Evolutionary conservation across 805 yeast genomes (phyloP), one percentile per base, ranked within the genome.

Genomic region (Ogataea populi-albae): DNA sequence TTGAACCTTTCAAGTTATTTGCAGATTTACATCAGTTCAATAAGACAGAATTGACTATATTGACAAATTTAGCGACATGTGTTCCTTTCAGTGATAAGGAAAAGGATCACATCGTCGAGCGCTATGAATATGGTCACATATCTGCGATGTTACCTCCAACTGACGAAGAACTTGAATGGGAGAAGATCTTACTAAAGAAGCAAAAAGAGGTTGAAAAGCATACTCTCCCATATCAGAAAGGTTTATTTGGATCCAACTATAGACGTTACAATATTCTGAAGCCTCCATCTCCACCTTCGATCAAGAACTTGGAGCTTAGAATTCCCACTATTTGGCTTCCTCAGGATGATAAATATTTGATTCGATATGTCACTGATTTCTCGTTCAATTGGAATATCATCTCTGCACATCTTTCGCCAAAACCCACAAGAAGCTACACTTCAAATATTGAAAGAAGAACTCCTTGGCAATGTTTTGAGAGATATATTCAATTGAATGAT

Each of bases 391-490:
- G 98, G 98, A 88, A 81, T 42, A 73, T 89, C 33, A 86, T 93
- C 16, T 79, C 96, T 3, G 84, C 89, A 5, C 86, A 84, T 54
- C 65, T 93, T 57, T 73, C 83, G 29, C 72, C 81, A 2, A 68
- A 73, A 33, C 75, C 87, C 3, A 75, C 86, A 0, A 70, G 77
- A 45, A 75, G 81, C 10, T 88, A 86, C 57, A 75, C 79, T 24
- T 84, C 98, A 1, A 88, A 86, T 52, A 86, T 88, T 38, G 98
- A 93, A 59, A 75, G 97, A 52, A 74, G 98, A 52, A 93, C 98
- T 0, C 95, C 98, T 0, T 93, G 98, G 98, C 98, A 91, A 58
- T 91, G 98, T 58, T 93, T 93, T 65, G 98, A 93, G 61, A 69
- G 98, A 47, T 93, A 91, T 68, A 81, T 89, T 42, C 98, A 91